phyloP scores from a whole-genome alignment of 2,329 filamentous ascomycete species.

The Bertia moriformis region DNA sequence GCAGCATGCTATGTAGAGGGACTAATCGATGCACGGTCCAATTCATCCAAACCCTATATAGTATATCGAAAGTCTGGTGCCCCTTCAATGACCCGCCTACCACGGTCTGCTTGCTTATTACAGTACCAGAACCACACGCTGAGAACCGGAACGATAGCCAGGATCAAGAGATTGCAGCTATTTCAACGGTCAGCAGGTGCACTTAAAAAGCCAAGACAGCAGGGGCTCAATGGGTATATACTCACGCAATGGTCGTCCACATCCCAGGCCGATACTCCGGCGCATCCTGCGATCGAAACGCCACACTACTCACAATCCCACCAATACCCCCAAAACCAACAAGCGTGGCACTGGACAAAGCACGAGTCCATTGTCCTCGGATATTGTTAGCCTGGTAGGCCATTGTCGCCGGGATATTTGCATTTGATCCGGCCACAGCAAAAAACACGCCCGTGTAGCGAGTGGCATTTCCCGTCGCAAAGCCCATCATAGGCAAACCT shows the following conservation, averaged over 20 bases:
- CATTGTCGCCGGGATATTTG: slow-evolving; percentile 62
- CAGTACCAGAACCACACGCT: slow-evolving; percentile 24
- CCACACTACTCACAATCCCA: slow-evolving; percentile 60
- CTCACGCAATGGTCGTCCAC: slow-evolving; percentile 33
- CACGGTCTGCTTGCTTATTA: slow-evolving; percentile 35
- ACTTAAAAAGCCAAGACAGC: not conserved
- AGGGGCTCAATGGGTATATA: not conserved
- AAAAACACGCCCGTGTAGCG: slow-evolving; percentile 67
- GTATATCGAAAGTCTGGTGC: not conserved
- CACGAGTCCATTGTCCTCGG: slow-evolving; percentile 76
- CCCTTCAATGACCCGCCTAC: slow-evolving; percentile 20
- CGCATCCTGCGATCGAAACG: slow-evolving; percentile 47
- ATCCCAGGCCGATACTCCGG: slow-evolving; percentile 38
- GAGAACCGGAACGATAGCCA: slow-evolving; percentile 26
- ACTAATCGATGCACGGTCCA: too few species aligned
- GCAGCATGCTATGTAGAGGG: too few species aligned
- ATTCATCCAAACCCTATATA: too few species aligned
- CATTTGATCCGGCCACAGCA: slow-evolving; percentile 61
- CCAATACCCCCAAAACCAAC: slow-evolving; percentile 67
- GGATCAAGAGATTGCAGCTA: slow-evolving; percentile 23
- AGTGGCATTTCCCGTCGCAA: slow-evolving; percentile 34
- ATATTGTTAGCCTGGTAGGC: slow-evolving; percentile 81
- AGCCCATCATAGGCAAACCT: slow-evolving; percentile 62
- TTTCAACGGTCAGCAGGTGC: not conserved
- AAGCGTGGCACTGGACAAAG: slow-evolving; percentile 61